Evolutionary conservation across 768 basidiomycete species (phyloP), one percentile per base, ranked within the genome.

Genomic region (Lactarius evosmus): DNA sequence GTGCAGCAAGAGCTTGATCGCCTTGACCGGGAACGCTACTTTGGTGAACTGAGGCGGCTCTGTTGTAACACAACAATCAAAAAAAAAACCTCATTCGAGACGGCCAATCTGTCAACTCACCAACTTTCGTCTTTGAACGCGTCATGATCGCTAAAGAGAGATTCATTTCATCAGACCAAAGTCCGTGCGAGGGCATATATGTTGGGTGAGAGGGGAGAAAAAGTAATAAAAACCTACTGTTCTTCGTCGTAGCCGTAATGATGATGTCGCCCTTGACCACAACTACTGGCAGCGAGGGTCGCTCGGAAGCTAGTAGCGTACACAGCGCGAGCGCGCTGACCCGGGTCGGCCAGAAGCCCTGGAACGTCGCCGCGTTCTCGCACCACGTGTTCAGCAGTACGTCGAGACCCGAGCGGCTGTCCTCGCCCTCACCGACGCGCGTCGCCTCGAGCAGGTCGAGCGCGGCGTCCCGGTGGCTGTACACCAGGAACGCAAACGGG

Each of bases 381-480:
- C 91, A 92, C 96, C 95, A 98, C 0, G 91, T 87, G 60, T 88
- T 84, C 30, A 98, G 82, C n/a, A 99, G 79, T 53, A 98, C 82
- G 65, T 95, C 87, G n/a, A 98, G 81, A 0, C 84, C 92, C 0
- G 82, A 80, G 32, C 85, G 81, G 25, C 82, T 85, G 51, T 83
- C 77, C 11, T 63, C 61, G 6, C 61, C 77, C 11, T 63, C 61
- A 2, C 62, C 62, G 16, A 87, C 78, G 14, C 75, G 77, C 66
- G 84, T 86, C 12, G 82, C 77, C 69, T 95, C 92, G 25, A 98
- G 79, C 32, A 97, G 80, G 14, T 81, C 77, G 19, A 98, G 78
- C 2, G 95, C 88, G 0, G 85, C 85, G 66, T 93, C 88, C 27
- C 86, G 84, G 71, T 97, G 91, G 63, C 89, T 89, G 72, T 93